Base-by-base conservation (phyloP, 495 filamentous ascomycete genomes). In the Neurospora sp. region DNA sequence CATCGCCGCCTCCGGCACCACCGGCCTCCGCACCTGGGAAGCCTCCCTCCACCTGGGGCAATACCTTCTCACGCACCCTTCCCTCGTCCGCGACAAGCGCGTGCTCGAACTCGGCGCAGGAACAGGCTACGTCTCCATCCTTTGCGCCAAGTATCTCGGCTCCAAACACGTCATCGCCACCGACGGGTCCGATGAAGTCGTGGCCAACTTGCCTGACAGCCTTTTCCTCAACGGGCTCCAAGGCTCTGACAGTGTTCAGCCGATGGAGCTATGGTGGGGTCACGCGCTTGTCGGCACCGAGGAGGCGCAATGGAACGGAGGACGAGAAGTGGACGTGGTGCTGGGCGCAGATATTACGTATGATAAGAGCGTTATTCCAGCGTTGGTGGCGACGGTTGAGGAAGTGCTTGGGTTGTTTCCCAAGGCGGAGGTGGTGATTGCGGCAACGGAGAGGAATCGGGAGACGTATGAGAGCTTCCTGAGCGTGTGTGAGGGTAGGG, bases 1-100 rank as follows among this genome's bases (percentile, higher is more conserved):
- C 1, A 88, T 98, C 53, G 89, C 92, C 10, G 88, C 89, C 1
- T 82, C 85, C 7, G 93, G 92, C 5, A 97, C 92, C 3, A 98
- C 95, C 0, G 95, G 95, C 0, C 84, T 93, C 38, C 89, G 95
- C 12, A 98, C 95, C 6, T 98, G 95, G 95, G 95, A 97, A 82
- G 95, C 95, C 5, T 89, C 93, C 0, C 82, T 98, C n/a, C 91
- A 94, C 78, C 85, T 98, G 0, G 93, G 90, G 1, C 87, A 92
- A 27, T 97, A 90, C 75, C 89, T 96, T 40, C 82, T 79, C 69
- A 40, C 68, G 12, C 75, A 81, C 72, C 79, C 82, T 6, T 72
- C 74, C 3, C 48, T 82, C 11, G 79, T 96, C 12, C 73, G 74
- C 42, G 84, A 83, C 14, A 91, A 91, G 74, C 84, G 82, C 0